phyloP scores from a whole-genome alignment of 192 early-diverging fungal genomes.

The Coemansia sp. region DNA sequence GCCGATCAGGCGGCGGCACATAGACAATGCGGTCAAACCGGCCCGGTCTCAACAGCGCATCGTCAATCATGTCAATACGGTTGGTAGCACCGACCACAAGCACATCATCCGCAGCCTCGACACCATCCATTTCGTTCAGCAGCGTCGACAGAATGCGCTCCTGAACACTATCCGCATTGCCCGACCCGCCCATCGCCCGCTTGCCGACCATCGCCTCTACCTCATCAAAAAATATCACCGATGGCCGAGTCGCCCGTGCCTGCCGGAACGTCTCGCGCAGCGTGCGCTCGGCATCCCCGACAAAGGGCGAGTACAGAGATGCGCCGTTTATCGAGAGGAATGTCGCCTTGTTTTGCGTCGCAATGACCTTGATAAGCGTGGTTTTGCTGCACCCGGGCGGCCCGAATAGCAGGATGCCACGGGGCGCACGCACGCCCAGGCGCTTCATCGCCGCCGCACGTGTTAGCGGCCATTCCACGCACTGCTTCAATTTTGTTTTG shows the following conservation, averaged over 20 bases:
- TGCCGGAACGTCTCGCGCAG: constrained; percentile 75
- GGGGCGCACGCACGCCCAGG: constrained; percentile 76
- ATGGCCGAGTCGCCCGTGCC: constrained; percentile 75
- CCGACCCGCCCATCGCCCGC: constrained; percentile 53
- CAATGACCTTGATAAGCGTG: constrained; percentile 86
- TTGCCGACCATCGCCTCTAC: constrained; percentile 95
- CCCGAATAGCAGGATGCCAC: constrained; percentile 93
- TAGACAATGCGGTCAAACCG: constrained; percentile 95
- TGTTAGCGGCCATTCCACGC: constrained; percentile 86
- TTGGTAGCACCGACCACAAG: constrained; percentile 99
- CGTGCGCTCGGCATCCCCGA: constrained; percentile 33
- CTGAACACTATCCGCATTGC: constrained; percentile 46
- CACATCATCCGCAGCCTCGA: constrained; percentile 88
- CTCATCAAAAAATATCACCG: constrained; percentile 96
- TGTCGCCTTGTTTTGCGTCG: constrained; percentile 69
- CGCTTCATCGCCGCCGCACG: constrained; percentile 64
- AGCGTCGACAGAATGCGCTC: constrained; percentile 31
- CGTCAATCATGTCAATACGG: constrained; percentile 94
- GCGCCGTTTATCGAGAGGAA: constrained; percentile 63
- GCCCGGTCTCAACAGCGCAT: constrained; percentile 91
- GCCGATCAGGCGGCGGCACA: constrained; percentile 76
- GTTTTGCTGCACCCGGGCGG: constrained; percentile 99
- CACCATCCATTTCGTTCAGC: constrained; percentile 84
- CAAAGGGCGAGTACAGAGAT: constrained; percentile 27
- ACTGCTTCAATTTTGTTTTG: constrained; percentile 75